phyloP scores from a whole-genome alignment of 2,329 filamentous ascomycete species.

The Aspergillus fumigatiaffinis region DNA sequence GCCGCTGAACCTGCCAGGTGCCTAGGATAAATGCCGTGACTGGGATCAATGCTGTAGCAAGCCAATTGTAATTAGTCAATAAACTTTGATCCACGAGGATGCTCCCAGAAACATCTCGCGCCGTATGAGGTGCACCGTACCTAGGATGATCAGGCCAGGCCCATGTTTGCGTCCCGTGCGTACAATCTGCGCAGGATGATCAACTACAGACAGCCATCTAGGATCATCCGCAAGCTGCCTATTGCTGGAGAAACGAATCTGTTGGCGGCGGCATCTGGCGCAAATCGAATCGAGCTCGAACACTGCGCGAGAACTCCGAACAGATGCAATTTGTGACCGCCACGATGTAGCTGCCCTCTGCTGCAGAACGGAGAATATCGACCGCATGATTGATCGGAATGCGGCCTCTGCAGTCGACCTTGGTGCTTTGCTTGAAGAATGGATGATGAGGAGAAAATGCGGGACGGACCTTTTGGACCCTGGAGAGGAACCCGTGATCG shows the following conservation, averaged over 20 bases:
- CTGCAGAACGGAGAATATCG: conserved; percentile 25
- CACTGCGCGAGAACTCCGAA: conserved; percentile 15
- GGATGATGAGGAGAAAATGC: not conserved
- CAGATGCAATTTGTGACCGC: conserved; percentile 17
- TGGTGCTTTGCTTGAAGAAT: not conserved
- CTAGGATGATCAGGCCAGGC: conserved; percentile 73
- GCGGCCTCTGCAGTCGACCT: not conserved
- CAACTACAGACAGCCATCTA: conserved; percentile 77
- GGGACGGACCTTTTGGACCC: not conserved
- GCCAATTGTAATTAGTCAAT: conserved; percentile 6
- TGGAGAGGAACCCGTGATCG: not conserved
- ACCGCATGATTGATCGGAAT: conserved; percentile 20
- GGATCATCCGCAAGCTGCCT: conserved; percentile 64
- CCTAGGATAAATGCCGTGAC: conserved; percentile 86
- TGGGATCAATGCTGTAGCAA: conserved; percentile 70
- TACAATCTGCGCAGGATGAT: conserved; percentile 77
- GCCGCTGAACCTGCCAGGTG: conserved; percentile 90
- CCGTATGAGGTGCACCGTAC: conserved; percentile 38
- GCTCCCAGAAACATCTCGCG: not conserved
- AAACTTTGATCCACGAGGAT: not conserved
- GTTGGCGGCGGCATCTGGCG: conserved; percentile 33
- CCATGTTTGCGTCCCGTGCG: conserved; percentile 72
- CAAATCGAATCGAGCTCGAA: conserved; percentile 31
- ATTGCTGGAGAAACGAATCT: conserved; percentile 43
- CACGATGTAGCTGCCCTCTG: conserved; percentile 21